A percentile compares a stretch with the other conserved stretches of the same genome.
Conservation (phyloP, 176 grass and related monocot species). For the Triticum dicoccoides region DNA sequence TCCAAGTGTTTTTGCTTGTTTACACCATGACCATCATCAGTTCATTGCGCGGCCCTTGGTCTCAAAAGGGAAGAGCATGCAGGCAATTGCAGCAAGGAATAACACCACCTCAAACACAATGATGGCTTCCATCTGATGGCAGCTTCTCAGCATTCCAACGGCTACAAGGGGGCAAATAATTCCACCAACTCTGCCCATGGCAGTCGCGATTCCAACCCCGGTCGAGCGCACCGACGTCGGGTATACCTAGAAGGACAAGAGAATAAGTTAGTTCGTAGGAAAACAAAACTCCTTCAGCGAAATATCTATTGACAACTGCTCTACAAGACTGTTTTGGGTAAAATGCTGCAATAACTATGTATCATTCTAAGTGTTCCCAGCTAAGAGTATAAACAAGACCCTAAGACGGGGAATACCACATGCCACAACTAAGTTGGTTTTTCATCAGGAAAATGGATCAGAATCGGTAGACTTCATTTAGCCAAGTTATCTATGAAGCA, state of each 20-base stretch:
- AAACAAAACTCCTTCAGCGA: background rate
- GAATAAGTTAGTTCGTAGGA: background rate
- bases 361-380: background rate
- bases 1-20: background rate
- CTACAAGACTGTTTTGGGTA: background rate
- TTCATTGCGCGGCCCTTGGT: constrained; percentile 57
- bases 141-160: constrained; percentile 51
- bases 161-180: constrained; percentile 67
- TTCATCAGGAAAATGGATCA: background rate
- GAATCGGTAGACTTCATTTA: background rate
- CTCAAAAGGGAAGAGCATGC: constrained; percentile 61
- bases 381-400: background rate
- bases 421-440: background rate
- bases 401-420: background rate
- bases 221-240: constrained; percentile 67
- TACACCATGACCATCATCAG: background rate
- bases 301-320: background rate
- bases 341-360: background rate
- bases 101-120: constrained; percentile 61
- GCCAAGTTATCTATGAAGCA: background rate
- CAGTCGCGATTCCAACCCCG: constrained; percentile 51
- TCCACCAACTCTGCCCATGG: constrained; percentile 71
- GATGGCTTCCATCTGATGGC: constrained; percentile 64
- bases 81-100: constrained; percentile 49
- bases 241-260: constrained; percentile 47